Base-by-base conservation (phyloP, 2,329 filamentous ascomycete genomes). In the Aspergillus flavus region DNA sequence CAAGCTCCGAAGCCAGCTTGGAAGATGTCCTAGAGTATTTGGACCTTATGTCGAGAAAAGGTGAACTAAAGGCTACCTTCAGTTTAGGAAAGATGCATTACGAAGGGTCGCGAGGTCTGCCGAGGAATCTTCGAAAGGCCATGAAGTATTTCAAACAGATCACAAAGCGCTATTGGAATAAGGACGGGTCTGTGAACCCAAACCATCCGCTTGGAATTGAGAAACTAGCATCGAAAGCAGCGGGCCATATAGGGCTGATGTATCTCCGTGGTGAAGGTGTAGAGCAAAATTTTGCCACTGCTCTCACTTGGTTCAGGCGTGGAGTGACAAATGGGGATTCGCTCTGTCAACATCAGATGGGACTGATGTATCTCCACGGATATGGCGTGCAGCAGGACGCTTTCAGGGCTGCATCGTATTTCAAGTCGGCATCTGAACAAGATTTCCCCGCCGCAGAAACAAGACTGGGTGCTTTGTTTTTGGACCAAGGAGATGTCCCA, bases 1-100 rank as follows among this genome's bases (percentile, higher is more conserved):
- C 92, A 3, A 91, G 95, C 73, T 87, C 91, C 1, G 91, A 96
- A 71, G 93, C 93, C 1, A 91, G 92, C 19, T 87, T 97, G 63
- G 93, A 96, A 71, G 94, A 99, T 76, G 91, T 98, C 19, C 88
- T 99, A 63, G 95, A 99, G 75, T 99, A 97, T 71, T 83, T 97
- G 68, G 92, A 97, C 71, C 84, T 97, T 48, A 90, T 96, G 84
- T 93, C 93, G 6, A 88, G 94, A 64, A 96, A 96, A 75, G 93
- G 94, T 12, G 93, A 97, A 72, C 87, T 92, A 61, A 93, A 92
- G 74, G 92, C 94, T 0, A 94, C 92, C 0, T 93, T 94, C 72
- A 94, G 91, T 65, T 82, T 97, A 0, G 94, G 92, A 3, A 89
- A 92, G 67, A 86, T 96, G 65, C 91, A 96, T 75, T 97, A 97